phyloP scores from a whole-genome alignment of 305 asterid species.

The Fraxinus floribunda region DNA sequence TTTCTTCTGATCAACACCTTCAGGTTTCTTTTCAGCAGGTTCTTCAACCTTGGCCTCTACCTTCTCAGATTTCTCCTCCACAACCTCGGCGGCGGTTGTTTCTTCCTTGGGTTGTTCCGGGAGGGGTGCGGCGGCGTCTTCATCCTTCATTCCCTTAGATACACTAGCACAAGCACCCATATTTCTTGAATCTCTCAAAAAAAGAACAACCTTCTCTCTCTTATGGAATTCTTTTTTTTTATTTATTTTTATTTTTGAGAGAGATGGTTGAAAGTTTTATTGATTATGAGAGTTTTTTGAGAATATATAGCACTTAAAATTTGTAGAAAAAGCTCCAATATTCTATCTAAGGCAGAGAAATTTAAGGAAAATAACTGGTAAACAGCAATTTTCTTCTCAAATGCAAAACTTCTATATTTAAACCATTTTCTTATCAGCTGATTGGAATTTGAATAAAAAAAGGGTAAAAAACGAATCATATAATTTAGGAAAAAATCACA shows the following conservation, averaged over 20 bases:
- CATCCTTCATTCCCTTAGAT: slow-evolving; percentile 44
- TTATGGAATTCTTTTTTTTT: neutral
- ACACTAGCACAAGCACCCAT: slow-evolving; percentile 70
- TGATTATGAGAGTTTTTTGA: neutral
- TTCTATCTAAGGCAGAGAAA: slow-evolving; percentile 15
- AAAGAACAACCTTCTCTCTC: slow-evolving; percentile 23
- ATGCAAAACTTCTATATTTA: neutral
- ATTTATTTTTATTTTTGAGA: slow-evolving; percentile 10
- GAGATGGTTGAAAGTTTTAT: slow-evolving; percentile 25
- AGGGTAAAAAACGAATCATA: neutral
- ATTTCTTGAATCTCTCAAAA: neutral
- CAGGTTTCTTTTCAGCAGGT: slow-evolving; percentile 22
- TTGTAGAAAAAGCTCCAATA: slow-evolving; percentile 15
- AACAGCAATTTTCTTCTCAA: slow-evolving; percentile 5
- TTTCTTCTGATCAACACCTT: slow-evolving; percentile 18
- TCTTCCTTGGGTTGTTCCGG: slow-evolving; percentile 52
- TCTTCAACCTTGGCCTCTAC: slow-evolving; percentile 37
- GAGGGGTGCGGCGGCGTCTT: slow-evolving; percentile 33
- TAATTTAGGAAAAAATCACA: neutral
- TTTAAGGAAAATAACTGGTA: slow-evolving; percentile 24
- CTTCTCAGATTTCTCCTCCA: slow-evolving; percentile 18
- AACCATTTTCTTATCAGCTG: neutral
- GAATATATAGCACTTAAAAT: neutral
- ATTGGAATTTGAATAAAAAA: neutral
- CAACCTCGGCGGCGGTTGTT: slow-evolving; percentile 17